Evolutionary conservation across 78 protist species (phyloP).

Genomic region (Parvularia atlantis): DNA sequence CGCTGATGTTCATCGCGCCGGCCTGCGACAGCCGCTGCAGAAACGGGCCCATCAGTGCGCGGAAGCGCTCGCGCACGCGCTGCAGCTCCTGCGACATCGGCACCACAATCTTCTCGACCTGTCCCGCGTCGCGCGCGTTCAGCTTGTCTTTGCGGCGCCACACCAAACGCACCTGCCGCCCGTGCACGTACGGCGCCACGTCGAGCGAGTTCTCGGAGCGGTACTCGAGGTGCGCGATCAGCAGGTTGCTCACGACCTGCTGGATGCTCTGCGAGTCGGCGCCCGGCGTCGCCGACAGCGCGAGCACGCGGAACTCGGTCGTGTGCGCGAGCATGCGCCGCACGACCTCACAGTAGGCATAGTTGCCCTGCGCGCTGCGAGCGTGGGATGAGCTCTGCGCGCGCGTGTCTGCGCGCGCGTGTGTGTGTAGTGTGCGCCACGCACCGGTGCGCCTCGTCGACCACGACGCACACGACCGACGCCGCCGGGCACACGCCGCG

Average conservation of each 20-base stretch:
- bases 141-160: not conserved
- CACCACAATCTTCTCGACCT: not conserved
- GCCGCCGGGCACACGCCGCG: slow-evolving; percentile 22
- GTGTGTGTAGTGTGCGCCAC: too few species aligned
- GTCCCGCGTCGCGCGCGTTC: too few species aligned
- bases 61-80: too few species aligned
- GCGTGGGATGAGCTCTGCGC: too few species aligned
- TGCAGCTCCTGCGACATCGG: too few species aligned
- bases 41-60: too few species aligned
- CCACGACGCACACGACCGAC: slow-evolving; percentile 33
- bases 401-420: too few species aligned
- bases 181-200: slow-evolving; percentile 22
- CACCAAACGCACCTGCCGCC: not conserved
- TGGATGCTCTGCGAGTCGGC: slow-evolving; percentile 31
- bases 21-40: not conserved
- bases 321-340: not conserved
- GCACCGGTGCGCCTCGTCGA: slow-evolving; percentile 91
- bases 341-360: slow-evolving; percentile 52
- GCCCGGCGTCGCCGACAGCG: slow-evolving; percentile 95
- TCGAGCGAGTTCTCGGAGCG: slow-evolving; percentile 50
- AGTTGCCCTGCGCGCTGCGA: slow-evolving; percentile 56
- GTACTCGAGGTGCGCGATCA: slow-evolving; percentile 52
- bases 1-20: not conserved
- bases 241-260: slow-evolving; percentile 45
- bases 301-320: slow-evolving; percentile 70